Percentiles rank a stretch among this genome's conserved stretches.
Evolutionary conservation across 495 filamentous ascomycete species (phyloP).

Genomic region (Neurospora sp.): DNA sequence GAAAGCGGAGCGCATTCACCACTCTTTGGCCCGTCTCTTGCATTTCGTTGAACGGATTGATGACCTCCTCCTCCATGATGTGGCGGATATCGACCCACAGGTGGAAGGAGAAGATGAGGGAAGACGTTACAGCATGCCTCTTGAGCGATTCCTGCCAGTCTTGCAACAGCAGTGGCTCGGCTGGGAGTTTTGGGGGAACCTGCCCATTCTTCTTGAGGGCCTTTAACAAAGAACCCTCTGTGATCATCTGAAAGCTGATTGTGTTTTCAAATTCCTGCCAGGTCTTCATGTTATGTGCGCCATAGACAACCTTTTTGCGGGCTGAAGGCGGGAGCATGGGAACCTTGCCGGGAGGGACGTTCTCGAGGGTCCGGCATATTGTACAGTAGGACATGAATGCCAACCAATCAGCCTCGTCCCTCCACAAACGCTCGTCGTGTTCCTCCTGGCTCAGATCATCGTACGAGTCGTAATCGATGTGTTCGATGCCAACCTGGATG

Average conservation of each 20-base stretch:
- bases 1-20: background rate
- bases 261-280: conserved; percentile 7
- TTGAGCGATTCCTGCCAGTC: conserved; percentile 10
- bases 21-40: conserved; percentile 7
- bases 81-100: conserved; percentile 21
- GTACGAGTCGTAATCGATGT: conserved; percentile 17
- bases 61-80: conserved; percentile 16
- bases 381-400: conserved; percentile 5
- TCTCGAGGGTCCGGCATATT: background rate
- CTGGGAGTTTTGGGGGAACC: conserved; percentile 3
- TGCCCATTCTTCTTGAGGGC: conserved; percentile 9
- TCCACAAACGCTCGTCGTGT: conserved; percentile 10
- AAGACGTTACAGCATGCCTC: background rate
- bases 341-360: conserved; percentile 11
- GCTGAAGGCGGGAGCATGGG: conserved; percentile 9
- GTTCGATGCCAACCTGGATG: conserved; percentile 12
- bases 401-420: conserved; percentile 17
- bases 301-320: conserved; percentile 9
- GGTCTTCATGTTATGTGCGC: conserved; percentile 1
- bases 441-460: conserved; percentile 4
- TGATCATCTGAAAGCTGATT: conserved; percentile 10
- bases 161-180: conserved; percentile 13
- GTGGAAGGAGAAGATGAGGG: conserved; percentile 16
- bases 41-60: conserved; percentile 10
- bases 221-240: conserved; percentile 12